Evolutionary conservation across 140 eudicot species (phyloP), one percentile per base, ranked within the genome.

Genomic region (Ambrosia hybrid): DNA sequence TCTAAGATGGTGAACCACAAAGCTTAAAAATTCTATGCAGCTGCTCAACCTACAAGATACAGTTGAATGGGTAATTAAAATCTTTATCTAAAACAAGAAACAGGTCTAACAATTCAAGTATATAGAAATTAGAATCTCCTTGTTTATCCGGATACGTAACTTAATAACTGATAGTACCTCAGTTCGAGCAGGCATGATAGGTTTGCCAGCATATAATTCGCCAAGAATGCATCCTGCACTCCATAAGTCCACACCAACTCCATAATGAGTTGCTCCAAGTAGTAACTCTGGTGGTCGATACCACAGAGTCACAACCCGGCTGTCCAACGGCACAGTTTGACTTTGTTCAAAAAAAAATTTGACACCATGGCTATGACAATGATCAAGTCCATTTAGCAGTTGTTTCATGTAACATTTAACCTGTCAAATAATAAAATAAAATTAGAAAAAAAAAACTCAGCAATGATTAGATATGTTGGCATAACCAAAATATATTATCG

Each of bases 161-260:
- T 16, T 16, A 10, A 15, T 9, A 38, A 3, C 4, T 66, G 45
- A 57, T 63, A 56, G 59, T 80, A 91, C 97, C 95, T 92, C 98
- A 2, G 96, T 92, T 78, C 91, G 87, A 41, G 96, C 96, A 41
- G 98, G 98, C 98, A 92, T 92, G 73, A 92, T 86, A 64, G 98
- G 98, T 69, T 85, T 89, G 67, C 92, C 87, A 10, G 95, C 88
- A 80, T 89, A 92, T 62, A 92, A 73, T 75, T 92, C 98, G 51
- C 96, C 96, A n/a, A 92, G 92, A 37, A 92, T 89, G 82, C 98
- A 92, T 17, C 98, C 98, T 4, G 95, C 75, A 72, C 98, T 92
- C 98, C 98, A 92, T 57, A 92, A 79, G 74, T 92, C 98, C 51
- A 92, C 96, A 6, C 90, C 80, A 82, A 74, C 90, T 56, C 92